Evolutionary conservation across 1,284 basidiomycete species (phyloP), one percentile per base, ranked within the genome.

Genomic region (Amylostereum areolatum): DNA sequence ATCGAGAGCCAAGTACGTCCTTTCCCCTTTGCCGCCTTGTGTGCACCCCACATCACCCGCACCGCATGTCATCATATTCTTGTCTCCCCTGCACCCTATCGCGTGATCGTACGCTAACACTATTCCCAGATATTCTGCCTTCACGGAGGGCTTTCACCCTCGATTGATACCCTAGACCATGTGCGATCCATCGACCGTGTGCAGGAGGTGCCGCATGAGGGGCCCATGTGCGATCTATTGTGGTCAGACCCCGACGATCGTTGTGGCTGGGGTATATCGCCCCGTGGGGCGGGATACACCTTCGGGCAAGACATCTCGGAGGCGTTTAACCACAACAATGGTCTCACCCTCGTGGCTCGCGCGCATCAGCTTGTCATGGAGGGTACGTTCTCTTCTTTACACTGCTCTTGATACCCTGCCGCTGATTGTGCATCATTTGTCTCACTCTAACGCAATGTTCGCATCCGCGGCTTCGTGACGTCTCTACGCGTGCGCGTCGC

Each of bases 171-270:
- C 54, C 88, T 99, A 57, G 97, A 99, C 78, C 96, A 98, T 67
- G 96, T 98, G 57, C 91, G 96, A 58, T 89, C 92, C 50, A 98
- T 99, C 65, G 96, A 98, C 77, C 89, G 96, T 52, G 93, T 97
- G 59, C 96, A 99, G 71, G 96, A 99, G 67, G 96, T 99, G 3
- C 96, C 96, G 5, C 96, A 99, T 69, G 96, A 99, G 71, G 96
- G 96, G 4, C 96, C 96, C 11, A 98, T 99, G 96, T 99, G 96
- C 65, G 96, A 99, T 71, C 76, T 99, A 49, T 80, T 99, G 49
- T 99, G 96, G 96, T 98, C 95, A 49, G 96, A 99, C 73, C 96
- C 96, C 36, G 96, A 99, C 67, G 96, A 99, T 73, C 88, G 97
- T 50, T 97, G 94, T 68, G 97, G 97, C 45, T 99, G 97, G 97